A percentile compares a stretch with the other conserved stretches of the same genome.
Evolutionary conservation across 495 filamentous ascomycete species (phyloP).

Genomic region (Thozetella sp.): DNA sequence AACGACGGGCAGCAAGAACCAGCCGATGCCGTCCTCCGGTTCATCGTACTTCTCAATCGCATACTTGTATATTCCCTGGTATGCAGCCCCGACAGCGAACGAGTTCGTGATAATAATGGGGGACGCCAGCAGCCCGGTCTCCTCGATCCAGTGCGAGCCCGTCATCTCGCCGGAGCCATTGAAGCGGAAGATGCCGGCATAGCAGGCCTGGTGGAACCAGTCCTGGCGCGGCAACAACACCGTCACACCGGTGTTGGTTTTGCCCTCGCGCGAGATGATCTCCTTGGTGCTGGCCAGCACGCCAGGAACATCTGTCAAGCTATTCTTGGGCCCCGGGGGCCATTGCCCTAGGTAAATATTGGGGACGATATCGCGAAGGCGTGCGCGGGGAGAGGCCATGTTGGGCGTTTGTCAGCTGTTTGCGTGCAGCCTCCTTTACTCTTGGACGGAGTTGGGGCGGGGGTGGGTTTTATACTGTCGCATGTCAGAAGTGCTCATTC

Average conservation of each 20-base stretch:
- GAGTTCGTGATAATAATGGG: constrained; percentile 55
- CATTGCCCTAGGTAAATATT: constrained; percentile 29
- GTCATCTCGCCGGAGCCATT: constrained; percentile 59
- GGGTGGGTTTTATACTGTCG: too few relatives aligned
- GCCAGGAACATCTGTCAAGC: constrained; percentile 46
- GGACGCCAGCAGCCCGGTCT: constrained; percentile 49
- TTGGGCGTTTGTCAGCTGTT: too few relatives aligned
- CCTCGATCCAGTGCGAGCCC: constrained; percentile 51
- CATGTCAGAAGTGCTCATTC: too few relatives aligned
- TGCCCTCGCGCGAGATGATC: constrained; percentile 25
- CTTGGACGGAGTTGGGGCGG: too few relatives aligned
- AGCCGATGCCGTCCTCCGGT: constrained; percentile 34
- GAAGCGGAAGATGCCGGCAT: constrained; percentile 52
- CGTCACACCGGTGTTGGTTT: constrained; percentile 49
- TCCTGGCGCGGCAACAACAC: constrained; percentile 48
- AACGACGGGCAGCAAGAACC: constrained; percentile 51
- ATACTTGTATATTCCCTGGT: constrained; percentile 50
- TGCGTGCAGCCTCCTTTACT: too few relatives aligned
- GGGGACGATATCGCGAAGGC: constrained; percentile 38
- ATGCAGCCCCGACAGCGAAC: constrained; percentile 46
- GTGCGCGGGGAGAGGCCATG: not conserved
- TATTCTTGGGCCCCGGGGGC: constrained; percentile 39
- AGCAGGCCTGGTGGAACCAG: constrained; percentile 48
- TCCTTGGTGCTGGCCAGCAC: constrained; percentile 42
- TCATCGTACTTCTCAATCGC: constrained; percentile 37